Evolutionary conservation across 345 rosid species (phyloP).

Genomic region (Salix purpurea): DNA sequence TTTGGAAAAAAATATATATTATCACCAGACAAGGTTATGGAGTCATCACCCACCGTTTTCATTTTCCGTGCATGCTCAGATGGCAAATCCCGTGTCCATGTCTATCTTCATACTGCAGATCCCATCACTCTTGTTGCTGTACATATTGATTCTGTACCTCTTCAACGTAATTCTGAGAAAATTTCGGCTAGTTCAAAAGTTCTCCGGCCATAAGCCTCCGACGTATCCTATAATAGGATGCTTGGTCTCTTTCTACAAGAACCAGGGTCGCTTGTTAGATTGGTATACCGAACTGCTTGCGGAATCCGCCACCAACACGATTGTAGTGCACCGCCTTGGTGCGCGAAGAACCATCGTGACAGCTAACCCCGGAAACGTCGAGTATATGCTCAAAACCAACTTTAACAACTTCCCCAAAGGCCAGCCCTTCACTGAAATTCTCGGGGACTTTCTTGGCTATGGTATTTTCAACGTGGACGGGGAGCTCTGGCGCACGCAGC

Average conservation of each 20-base stretch:
- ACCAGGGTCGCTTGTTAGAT: constrained; percentile 60
- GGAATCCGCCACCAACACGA: constrained; percentile 50
- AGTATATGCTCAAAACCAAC: constrained; percentile 75
- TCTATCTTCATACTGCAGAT: constrained; percentile 15
- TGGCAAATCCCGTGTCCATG: constrained; percentile 18
- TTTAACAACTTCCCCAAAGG: constrained; percentile 86
- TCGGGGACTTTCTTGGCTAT: constrained; percentile 51
- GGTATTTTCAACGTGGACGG: constrained; percentile 35
- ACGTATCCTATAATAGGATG: constrained; percentile 68
- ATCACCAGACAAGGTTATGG: not conserved
- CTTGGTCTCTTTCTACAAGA: constrained; percentile 57
- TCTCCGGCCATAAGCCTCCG: constrained; percentile 33
- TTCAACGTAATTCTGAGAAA: constrained; percentile 12
- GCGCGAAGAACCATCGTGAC: constrained; percentile 64
- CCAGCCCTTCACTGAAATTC: constrained; percentile 76
- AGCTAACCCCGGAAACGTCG: constrained; percentile 68
- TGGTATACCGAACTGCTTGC: constrained; percentile 75
- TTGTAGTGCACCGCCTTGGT: constrained; percentile 55
- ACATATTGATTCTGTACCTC: constrained; percentile 15
- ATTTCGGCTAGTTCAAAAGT: constrained; percentile 11
- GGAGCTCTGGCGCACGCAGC: constrained; percentile 28
- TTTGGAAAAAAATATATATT: not conserved
- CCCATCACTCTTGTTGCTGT: constrained; percentile 7
- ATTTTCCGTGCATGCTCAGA: constrained; percentile 11
- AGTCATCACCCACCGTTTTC: not conserved